A percentile compares a stretch with the other conserved stretches of the same genome.
These are phyloP conservation scores for Syzygium aromaticum DNA, from an alignment of 345 rosid species.

Conservation along the genomic window DNA sequence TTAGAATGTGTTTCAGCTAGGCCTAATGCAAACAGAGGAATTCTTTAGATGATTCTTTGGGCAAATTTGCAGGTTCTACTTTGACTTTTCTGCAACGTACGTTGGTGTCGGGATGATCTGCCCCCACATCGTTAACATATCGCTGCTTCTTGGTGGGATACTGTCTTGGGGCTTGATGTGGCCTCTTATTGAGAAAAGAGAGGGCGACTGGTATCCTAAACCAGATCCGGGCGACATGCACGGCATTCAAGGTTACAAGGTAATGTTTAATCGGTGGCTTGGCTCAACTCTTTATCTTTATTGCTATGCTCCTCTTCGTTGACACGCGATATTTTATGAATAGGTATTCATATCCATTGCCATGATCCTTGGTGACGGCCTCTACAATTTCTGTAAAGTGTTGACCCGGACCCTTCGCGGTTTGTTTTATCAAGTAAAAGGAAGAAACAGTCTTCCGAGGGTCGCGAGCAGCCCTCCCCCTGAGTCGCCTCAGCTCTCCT, in stretches of 20 bases:
- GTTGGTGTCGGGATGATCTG: slow-evolving; percentile 94
- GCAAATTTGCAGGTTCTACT: slow-evolving; percentile 52
- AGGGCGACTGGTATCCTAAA: slow-evolving; percentile 53
- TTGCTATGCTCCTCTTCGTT: not conserved
- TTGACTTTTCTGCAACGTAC: slow-evolving; percentile 78
- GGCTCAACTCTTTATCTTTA: not conserved
- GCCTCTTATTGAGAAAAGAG: slow-evolving; percentile 61
- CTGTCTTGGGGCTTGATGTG: slow-evolving; percentile 86
- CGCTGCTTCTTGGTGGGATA: slow-evolving; percentile 59
- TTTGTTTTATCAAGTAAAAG: slow-evolving; percentile 34
- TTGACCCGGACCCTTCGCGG: slow-evolving; percentile 44
- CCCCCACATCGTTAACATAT: slow-evolving; percentile 60
- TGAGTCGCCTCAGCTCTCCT: slow-evolving; percentile 21
- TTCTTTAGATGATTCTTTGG: too few relatives aligned
- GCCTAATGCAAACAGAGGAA: too few relatives aligned
- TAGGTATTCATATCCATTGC: slow-evolving; percentile 55
- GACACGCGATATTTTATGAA: not conserved
- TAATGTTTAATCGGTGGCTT: not conserved
- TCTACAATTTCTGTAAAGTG: slow-evolving; percentile 69
- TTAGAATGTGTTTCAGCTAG: too few relatives aligned
- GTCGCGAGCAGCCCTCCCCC: slow-evolving; percentile 23
- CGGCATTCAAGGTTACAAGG: slow-evolving; percentile 77
- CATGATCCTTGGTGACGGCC: slow-evolving; percentile 75
- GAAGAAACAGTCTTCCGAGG: slow-evolving; percentile 22
- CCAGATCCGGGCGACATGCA: slow-evolving; percentile 31